These are phyloP conservation scores for Barnettozyma siamensis DNA, from an alignment of 805 yeast species.

Conservation along the genomic window DNA sequence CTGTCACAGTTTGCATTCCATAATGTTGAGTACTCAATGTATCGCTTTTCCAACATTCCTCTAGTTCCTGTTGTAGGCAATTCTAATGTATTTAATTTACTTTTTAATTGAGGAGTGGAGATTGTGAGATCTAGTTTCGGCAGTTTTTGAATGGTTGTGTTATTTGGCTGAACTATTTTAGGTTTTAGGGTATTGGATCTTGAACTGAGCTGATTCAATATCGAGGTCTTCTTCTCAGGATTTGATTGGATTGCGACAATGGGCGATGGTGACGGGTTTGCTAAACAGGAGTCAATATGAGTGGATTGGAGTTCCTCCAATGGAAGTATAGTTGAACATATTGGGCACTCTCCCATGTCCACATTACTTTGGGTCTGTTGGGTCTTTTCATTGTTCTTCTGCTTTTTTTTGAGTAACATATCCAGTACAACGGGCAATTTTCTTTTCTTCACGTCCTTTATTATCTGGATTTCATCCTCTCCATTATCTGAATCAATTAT, in stretches of 20 bases:
- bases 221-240: neutral
- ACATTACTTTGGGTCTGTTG: neutral
- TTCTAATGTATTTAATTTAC: slow-evolving; percentile 47
- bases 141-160: slow-evolving; percentile 33
- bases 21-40: slow-evolving; percentile 68
- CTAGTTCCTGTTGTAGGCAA: slow-evolving; percentile 62
- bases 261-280: slow-evolving; percentile 19
- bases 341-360: slow-evolving; percentile 51
- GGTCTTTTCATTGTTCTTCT: neutral
- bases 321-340: slow-evolving; percentile 50
- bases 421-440: slow-evolving; percentile 13
- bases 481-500: slow-evolving; percentile 15
- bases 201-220: slow-evolving; percentile 13
- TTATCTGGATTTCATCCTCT: slow-evolving; percentile 28
- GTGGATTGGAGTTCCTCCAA: slow-evolving; percentile 44
- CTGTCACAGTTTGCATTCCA: slow-evolving; percentile 83
- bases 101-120: slow-evolving; percentile 53
- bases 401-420: slow-evolving; percentile 16
- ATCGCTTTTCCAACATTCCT: slow-evolving; percentile 58
- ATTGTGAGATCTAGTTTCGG: slow-evolving; percentile 63
- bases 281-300: slow-evolving; percentile 57
- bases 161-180: slow-evolving; percentile 24
- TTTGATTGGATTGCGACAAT: neutral
- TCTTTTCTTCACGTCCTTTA: slow-evolving; percentile 23
- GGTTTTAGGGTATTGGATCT: slow-evolving; percentile 1